phyloP scores from a whole-genome alignment of 2,329 filamentous ascomycete species.

The Lasiodiplodia gonubiensis region DNA sequence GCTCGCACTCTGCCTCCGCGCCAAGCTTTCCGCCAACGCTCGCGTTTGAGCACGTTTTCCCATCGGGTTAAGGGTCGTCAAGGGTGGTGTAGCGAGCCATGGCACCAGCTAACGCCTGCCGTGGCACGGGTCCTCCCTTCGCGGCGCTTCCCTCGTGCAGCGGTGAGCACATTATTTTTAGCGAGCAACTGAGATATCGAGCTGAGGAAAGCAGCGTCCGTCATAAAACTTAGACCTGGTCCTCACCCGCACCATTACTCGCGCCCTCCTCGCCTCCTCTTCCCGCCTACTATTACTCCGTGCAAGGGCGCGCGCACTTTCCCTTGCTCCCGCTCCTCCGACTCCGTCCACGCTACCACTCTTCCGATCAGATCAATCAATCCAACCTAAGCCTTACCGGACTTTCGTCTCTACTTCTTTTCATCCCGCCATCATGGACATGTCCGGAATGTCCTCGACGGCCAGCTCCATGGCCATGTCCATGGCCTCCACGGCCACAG shows the following conservation, averaged over 20 bases:
- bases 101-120: background rate
- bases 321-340: background rate
- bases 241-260: background rate
- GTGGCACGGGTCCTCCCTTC: background rate
- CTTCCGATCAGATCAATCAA: background rate
- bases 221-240: background rate
- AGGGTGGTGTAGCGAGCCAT: conserved; percentile 3
- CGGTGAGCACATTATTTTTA: conserved; percentile 15
- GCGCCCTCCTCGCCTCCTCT: background rate
- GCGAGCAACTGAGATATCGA: background rate
- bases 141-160: background rate
- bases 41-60: conserved; percentile 21
- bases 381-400: background rate
- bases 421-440: background rate
- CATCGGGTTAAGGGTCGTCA: background rate
- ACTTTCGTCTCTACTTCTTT: background rate
- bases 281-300: background rate
- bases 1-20: background rate
- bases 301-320: background rate
- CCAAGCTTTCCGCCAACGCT: conserved; percentile 21
- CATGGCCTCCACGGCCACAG: conserved; percentile 4
- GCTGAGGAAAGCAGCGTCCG: background rate
- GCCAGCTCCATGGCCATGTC: conserved; percentile 13
- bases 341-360: background rate
- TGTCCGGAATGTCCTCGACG: conserved; percentile 12